Conservation (phyloP, 495 filamentous ascomycete genomes). For the Aspergillus conjunctus region DNA sequence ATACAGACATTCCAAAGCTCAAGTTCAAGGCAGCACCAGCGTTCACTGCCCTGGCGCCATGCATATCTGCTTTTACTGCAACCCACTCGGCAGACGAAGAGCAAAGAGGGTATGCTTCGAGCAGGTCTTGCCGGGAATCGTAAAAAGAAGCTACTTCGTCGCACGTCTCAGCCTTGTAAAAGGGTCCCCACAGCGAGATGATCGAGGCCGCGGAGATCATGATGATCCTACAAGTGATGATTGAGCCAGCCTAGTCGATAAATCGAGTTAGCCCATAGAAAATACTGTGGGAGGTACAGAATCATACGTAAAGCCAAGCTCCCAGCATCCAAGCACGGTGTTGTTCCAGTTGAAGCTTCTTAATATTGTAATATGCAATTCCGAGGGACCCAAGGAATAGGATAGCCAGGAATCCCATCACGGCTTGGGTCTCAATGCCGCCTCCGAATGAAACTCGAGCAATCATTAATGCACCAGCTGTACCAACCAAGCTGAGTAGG, state of each 20-base stretch:
- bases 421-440: not conserved
- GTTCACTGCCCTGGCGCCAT: not conserved
- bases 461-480: not conserved
- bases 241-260: not conserved
- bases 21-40: not conserved
- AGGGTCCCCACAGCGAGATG: not conserved
- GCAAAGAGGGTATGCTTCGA: not conserved
- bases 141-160: not conserved
- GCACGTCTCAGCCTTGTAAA: not conserved
- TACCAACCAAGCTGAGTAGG: not conserved
- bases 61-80: not conserved
- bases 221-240: not conserved
- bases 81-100: not conserved
- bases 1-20: not conserved
- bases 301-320: conserved; percentile 4
- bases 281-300: not conserved
- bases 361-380: conserved; percentile 7
- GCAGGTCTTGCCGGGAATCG: not conserved
- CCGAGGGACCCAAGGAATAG: not conserved
- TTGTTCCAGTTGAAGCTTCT: conserved; percentile 7
- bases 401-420: conserved; percentile 5
- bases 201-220: not conserved
- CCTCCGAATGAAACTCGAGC: conserved; percentile 4
- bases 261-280: not conserved
- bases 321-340: conserved; percentile 10